Conservation (phyloP, 2,329 filamentous ascomycete genomes). For the Alternaria ventricosa region DNA sequence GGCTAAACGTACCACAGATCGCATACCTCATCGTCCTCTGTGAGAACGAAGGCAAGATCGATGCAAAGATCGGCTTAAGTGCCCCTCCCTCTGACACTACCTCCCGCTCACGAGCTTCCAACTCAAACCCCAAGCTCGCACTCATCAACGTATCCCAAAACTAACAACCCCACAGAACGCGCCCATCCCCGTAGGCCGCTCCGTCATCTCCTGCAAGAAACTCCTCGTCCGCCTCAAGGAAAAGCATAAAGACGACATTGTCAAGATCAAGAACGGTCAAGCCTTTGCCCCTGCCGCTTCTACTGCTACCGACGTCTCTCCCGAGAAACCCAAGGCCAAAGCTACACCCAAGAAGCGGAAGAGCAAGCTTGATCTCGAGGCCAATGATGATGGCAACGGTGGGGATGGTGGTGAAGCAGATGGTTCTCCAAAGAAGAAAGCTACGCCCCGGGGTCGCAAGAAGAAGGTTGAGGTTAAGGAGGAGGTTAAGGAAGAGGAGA, state of each 20-base stretch:
- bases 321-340: conserved; percentile 3
- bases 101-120: background rate
- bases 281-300: conserved; percentile 1
- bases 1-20: conserved; percentile 19
- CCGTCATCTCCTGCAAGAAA: conserved; percentile 32
- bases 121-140: background rate
- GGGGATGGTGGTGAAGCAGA: background rate
- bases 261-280: conserved; percentile 23
- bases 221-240: conserved; percentile 33
- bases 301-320: background rate
- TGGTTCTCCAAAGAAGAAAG: conserved; percentile 24
- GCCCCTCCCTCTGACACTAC: background rate
- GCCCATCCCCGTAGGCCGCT: conserved; percentile 32
- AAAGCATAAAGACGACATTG: conserved; percentile 32
- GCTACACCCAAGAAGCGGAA: conserved; percentile 25
- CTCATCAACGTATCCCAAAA: background rate
- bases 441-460: conserved; percentile 11
- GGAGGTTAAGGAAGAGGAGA: conserved; percentile 3
- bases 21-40: conserved; percentile 28
- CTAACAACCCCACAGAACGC: conserved; percentile 16
- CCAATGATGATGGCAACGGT: background rate
- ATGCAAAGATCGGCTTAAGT: conserved; percentile 24
- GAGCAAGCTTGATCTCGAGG: conserved; percentile 9
- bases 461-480: conserved; percentile 15
- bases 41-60: conserved; percentile 25